Evolutionary conservation across 1,284 basidiomycete species (phyloP).

Genomic region (Laetiporus sulphureus): DNA sequence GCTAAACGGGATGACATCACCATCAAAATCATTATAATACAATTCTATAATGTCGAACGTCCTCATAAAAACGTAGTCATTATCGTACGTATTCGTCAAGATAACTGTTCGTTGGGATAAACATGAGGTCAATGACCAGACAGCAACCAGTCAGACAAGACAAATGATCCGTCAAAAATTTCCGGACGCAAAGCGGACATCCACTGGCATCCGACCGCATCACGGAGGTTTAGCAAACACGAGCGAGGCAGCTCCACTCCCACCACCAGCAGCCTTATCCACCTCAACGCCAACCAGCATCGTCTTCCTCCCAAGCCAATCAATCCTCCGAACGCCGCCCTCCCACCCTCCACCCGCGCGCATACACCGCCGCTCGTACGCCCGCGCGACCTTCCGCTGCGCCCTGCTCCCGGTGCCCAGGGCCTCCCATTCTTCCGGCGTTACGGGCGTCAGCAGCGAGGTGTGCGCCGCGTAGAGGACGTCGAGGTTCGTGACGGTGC

Average conservation of each 20-base stretch:
- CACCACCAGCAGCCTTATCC: slow-evolving; percentile 38
- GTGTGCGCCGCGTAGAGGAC: slow-evolving; percentile 54
- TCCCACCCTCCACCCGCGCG: slow-evolving; percentile 62
- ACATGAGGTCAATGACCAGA: too few species aligned
- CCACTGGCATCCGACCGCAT: too few species aligned
- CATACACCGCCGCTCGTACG: slow-evolving; percentile 56
- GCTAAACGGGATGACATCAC: slow-evolving; percentile 32
- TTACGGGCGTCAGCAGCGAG: slow-evolving; percentile 49
- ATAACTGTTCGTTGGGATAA: too few species aligned
- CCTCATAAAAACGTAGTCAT: too few species aligned
- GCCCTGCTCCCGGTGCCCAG: slow-evolving; percentile 47
- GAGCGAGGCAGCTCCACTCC: slow-evolving; percentile 37
- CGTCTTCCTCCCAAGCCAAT: slow-evolving; percentile 60
- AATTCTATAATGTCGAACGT: too few species aligned
- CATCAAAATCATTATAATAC: too few species aligned
- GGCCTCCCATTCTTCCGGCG: slow-evolving; percentile 56
- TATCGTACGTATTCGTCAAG: too few species aligned
- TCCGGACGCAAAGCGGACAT: too few species aligned
- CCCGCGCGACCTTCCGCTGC: slow-evolving; percentile 48
- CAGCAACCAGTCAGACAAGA: too few species aligned
- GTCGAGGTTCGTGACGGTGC: slow-evolving; percentile 52
- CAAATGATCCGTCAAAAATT: too few species aligned
- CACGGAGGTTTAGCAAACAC: slow-evolving; percentile 45
- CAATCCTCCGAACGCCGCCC: slow-evolving; percentile 54
- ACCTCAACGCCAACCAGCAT: slow-evolving; percentile 56